Conservation (phyloP, 2,329 filamentous ascomycete species). For the Colletotrichum chrysophilum region DNA sequence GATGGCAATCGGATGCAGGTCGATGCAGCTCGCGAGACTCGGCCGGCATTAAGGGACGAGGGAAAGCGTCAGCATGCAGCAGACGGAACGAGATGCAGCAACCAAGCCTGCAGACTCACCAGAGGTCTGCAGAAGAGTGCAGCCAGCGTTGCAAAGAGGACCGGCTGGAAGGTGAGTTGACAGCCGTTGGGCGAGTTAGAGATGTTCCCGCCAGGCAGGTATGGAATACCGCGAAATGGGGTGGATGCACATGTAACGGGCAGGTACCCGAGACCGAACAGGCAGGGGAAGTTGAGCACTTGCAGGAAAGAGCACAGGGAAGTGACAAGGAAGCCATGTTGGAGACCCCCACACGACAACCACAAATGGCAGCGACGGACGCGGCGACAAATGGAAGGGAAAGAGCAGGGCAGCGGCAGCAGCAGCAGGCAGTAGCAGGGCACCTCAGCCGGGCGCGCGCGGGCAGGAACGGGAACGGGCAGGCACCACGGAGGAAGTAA, state of each 20-base stretch:
- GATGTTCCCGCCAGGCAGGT: background rate
- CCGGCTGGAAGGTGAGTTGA: slow-evolving; percentile 2
- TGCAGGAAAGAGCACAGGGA: slow-evolving; percentile 2
- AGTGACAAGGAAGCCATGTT: slow-evolving; percentile 5
- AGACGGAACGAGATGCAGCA: slow-evolving; percentile 6
- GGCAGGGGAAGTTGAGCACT: slow-evolving; percentile 8
- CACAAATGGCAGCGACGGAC: slow-evolving; percentile 1
- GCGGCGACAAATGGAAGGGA: background rate
- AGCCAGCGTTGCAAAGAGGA: background rate
- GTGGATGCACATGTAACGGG: background rate
- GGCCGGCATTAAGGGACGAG: background rate
- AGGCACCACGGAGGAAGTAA: background rate
- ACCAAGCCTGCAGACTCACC: background rate
- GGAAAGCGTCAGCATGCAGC: background rate
- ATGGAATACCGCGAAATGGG: background rate
- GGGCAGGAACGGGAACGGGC: background rate
- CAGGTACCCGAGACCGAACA: slow-evolving; percentile 1
- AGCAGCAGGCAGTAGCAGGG: background rate
- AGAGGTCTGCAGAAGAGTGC: slow-evolving; percentile 1
- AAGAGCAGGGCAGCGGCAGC: background rate
- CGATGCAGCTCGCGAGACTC: slow-evolving; percentile 1
- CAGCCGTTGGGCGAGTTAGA: background rate
- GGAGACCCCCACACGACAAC: slow-evolving; percentile 15
- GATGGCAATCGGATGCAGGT: background rate
- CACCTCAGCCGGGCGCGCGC: background rate